Evolutionary conservation across 306 rosid species (phyloP).

Genomic region (Cicer yamashitae): DNA sequence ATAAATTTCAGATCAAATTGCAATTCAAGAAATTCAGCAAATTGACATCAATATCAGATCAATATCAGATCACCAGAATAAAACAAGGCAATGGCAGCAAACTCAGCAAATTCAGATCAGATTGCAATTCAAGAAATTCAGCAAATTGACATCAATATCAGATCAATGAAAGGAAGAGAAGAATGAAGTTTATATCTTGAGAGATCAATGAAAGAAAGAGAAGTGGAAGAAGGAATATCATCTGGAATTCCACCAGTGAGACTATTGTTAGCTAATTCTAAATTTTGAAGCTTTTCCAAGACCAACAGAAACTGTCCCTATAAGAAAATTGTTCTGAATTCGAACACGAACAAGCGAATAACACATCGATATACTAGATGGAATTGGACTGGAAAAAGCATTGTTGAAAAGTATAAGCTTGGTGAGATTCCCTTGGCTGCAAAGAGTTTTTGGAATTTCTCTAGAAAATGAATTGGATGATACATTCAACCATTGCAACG

Average conservation of each 20-base stretch:
- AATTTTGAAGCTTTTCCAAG: constrained; percentile 87
- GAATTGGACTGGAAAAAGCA: constrained; percentile 79
- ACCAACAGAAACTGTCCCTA: constrained; percentile 78
- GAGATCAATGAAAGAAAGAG: constrained; percentile 92
- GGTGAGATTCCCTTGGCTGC: constrained; percentile 81
- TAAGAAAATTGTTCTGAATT: constrained; percentile 84
- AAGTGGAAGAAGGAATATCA: constrained; percentile 78
- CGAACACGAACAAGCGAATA: constrained; percentile 82
- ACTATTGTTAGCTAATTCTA: constrained; percentile 94
- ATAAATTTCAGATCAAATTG: no score
- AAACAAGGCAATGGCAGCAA: no score
- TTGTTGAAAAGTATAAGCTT: constrained; percentile 97
- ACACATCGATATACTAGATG: constrained; percentile 65
- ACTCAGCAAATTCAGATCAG: no score
- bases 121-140: no score
- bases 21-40: no score
- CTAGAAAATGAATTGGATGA: constrained; percentile 89
- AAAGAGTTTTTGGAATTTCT: constrained; percentile 74
- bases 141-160: no score
- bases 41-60: no score
- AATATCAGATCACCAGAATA: no score
- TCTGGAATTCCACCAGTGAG: no score
- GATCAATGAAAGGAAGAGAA: constrained; percentile 83
- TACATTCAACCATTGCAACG: constrained; percentile 84
- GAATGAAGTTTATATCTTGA: constrained; percentile 74